These are phyloP conservation scores for Scedosporium apiospermum DNA, from an alignment of 2,329 filamentous ascomycete species.

Conservation along the genomic window DNA sequence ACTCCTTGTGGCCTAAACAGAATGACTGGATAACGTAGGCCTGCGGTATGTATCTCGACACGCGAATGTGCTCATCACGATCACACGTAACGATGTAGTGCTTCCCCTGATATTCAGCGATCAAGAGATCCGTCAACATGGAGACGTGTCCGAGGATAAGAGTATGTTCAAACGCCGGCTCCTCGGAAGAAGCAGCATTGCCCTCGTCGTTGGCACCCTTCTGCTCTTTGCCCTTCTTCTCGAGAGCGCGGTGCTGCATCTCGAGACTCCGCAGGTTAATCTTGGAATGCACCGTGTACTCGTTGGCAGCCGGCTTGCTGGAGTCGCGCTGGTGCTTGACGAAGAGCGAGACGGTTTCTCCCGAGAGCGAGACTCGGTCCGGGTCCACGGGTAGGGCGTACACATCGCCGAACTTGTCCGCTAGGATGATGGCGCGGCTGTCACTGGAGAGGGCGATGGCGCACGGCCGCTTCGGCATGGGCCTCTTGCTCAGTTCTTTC, in stretches of 20 bases:
- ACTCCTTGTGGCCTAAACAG: slow-evolving; percentile 80
- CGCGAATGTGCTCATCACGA: slow-evolving; percentile 67
- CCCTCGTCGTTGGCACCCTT: slow-evolving; percentile 16
- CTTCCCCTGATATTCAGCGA: slow-evolving; percentile 28
- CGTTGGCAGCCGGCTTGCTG: slow-evolving; percentile 43
- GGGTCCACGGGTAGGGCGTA: slow-evolving; percentile 71
- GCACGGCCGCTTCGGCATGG: slow-evolving; percentile 84
- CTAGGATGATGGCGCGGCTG: slow-evolving; percentile 64
- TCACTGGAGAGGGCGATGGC: slow-evolving; percentile 63
- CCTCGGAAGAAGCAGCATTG: slow-evolving; percentile 18
- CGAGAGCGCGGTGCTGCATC: slow-evolving; percentile 43
- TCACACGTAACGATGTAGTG: slow-evolving; percentile 47
- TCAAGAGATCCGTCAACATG: slow-evolving; percentile 70
- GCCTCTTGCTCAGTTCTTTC: slow-evolving; percentile 59
- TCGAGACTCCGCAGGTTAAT: slow-evolving; percentile 52
- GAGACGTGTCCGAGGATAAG: slow-evolving; percentile 89
- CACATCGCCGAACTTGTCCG: slow-evolving; percentile 96
- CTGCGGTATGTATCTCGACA: slow-evolving; percentile 74
- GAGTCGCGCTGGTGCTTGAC: slow-evolving; percentile 19
- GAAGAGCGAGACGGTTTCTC: slow-evolving; percentile 11
- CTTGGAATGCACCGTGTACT: slow-evolving; percentile 53
- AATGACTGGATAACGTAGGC: slow-evolving; percentile 81
- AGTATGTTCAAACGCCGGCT: slow-evolving; percentile 58
- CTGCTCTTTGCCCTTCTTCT: slow-evolving; percentile 19
- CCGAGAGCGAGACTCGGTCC: slow-evolving; percentile 11